A percentile compares a stretch with the other conserved stretches of the same genome.
These are phyloP conservation scores for Arxiozyma bovina DNA, from an alignment of 1,139 yeast genomes.

Conservation along the genomic window DNA sequence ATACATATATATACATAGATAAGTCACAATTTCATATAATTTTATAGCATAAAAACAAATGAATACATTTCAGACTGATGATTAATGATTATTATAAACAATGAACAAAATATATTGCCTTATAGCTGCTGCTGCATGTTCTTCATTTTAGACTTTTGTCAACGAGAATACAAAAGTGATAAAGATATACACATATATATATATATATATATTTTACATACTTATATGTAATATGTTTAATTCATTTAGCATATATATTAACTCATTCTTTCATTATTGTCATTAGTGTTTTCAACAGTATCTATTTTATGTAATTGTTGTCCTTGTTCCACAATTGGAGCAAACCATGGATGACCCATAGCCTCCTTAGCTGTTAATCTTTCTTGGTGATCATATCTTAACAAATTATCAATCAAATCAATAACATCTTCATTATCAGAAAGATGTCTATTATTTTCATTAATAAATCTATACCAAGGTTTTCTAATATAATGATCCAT, in stretches of 20 bases:
- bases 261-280: conserved; percentile 1
- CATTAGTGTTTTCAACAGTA: neutral
- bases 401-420: conserved; percentile 72
- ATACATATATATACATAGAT: neutral
- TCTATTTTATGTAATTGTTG: neutral
- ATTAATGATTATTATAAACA: too few relatives aligned
- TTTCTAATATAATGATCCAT: conserved; percentile 72
- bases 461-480: conserved; percentile 83
- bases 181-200: neutral
- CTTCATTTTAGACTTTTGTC: too few relatives aligned
- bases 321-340: conserved; percentile 22
- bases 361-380: conserved; percentile 93
- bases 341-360: conserved; percentile 64
- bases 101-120: too few relatives aligned
- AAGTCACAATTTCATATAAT: neutral
- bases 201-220: neutral
- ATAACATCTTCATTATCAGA: conserved; percentile 58
- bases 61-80: too few relatives aligned
- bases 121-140: too few relatives aligned
- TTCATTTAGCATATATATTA: neutral
- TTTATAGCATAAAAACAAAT: too few relatives aligned
- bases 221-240: neutral
- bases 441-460: conserved; percentile 61
- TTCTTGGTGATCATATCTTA: conserved; percentile 90
- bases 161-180: neutral